These are phyloP conservation scores for Claviceps spartinae DNA, from an alignment of 2,329 filamentous ascomycete species.

Conservation along the genomic window DNA sequence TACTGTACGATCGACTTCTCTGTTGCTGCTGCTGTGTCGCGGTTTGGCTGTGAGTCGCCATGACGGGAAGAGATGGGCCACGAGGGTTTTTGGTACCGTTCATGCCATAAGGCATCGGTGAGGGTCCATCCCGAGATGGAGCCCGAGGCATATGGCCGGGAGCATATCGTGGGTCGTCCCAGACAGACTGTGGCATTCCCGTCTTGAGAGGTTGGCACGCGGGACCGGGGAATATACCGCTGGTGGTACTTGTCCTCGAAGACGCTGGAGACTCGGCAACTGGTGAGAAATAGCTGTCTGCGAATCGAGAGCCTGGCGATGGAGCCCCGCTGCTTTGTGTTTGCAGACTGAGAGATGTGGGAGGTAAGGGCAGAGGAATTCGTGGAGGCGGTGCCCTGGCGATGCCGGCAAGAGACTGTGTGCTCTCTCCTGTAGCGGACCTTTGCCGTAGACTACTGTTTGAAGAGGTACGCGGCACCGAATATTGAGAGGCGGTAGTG, in stretches of 20 bases:
- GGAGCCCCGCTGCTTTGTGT: constrained; percentile 32
- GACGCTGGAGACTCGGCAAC: constrained; percentile 66
- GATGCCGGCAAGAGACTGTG: constrained; percentile 42
- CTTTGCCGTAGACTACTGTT: constrained; percentile 62
- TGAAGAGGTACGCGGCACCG: constrained; percentile 37
- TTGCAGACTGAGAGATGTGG: constrained; percentile 54
- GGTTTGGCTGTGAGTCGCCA: constrained; percentile 44
- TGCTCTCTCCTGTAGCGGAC: constrained; percentile 61
- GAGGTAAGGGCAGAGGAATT: constrained; percentile 52
- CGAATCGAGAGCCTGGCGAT: constrained; percentile 48
- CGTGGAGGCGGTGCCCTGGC: constrained; percentile 52
- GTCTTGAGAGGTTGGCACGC: constrained; percentile 54
- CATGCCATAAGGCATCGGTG: constrained; percentile 48
- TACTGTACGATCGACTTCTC: constrained; percentile 82
- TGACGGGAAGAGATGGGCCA: constrained; percentile 66
- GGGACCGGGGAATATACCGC: constrained; percentile 51
- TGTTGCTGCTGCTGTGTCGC: constrained; percentile 46
- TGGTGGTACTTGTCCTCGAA: constrained; percentile 60
- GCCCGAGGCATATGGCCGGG: constrained; percentile 75
- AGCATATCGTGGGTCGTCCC: constrained; percentile 75
- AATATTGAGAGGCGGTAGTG: constrained; percentile 23
- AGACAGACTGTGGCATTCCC: constrained; percentile 50
- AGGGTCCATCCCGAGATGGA: constrained; percentile 63
- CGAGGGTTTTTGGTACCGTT: constrained; percentile 54
- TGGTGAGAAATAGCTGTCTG: constrained; percentile 92